These are phyloP conservation scores for Trichothecium sympodiale DNA, from an alignment of 2,329 filamentous ascomycete genomes.

Conservation along the genomic window DNA sequence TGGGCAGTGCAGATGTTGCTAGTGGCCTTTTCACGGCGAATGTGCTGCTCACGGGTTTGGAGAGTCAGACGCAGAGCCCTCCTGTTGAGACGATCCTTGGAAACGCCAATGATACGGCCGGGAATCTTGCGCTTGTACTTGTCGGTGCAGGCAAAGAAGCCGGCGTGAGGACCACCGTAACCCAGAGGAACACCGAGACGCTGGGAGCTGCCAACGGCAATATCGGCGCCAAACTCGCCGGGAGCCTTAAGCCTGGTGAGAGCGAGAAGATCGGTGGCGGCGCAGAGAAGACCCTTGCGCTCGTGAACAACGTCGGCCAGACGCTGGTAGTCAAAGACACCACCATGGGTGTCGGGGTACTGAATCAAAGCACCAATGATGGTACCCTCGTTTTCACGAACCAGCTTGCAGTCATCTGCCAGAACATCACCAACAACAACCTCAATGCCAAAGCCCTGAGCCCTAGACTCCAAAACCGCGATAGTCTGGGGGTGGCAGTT, in stretches of 20 bases:
- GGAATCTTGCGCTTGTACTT: conserved; percentile 93
- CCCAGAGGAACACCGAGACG: conserved; percentile 85
- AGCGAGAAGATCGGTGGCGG: conserved; percentile 80
- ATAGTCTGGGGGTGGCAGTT: conserved; percentile 78
- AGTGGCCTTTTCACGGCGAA: conserved; percentile 89
- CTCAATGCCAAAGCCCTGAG: conserved; percentile 82
- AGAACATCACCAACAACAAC: conserved; percentile 65
- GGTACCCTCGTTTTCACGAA: conserved; percentile 68
- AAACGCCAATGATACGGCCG: conserved; percentile 79
- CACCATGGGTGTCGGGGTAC: conserved; percentile 83
- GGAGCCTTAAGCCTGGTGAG: conserved; percentile 74
- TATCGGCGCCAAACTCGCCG: conserved; percentile 88
- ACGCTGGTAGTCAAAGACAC: conserved; percentile 60
- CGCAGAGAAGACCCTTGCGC: conserved; percentile 69
- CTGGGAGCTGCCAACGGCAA: conserved; percentile 91
- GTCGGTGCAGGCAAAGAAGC: conserved; percentile 63
- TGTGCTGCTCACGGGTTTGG: conserved; percentile 93
- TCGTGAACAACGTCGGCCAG: conserved; percentile 71
- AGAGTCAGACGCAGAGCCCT: conserved; percentile 73
- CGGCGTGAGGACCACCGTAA: conserved; percentile 85
- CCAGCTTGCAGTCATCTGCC: conserved; percentile 44
- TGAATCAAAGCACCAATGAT: conserved; percentile 87
- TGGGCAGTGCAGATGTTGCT: conserved; percentile 97
- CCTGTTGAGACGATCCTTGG: conserved; percentile 77
- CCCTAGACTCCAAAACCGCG: conserved; percentile 71